Conservation (phyloP, 129 eudicot species). For the Escallonia rubra region DNA sequence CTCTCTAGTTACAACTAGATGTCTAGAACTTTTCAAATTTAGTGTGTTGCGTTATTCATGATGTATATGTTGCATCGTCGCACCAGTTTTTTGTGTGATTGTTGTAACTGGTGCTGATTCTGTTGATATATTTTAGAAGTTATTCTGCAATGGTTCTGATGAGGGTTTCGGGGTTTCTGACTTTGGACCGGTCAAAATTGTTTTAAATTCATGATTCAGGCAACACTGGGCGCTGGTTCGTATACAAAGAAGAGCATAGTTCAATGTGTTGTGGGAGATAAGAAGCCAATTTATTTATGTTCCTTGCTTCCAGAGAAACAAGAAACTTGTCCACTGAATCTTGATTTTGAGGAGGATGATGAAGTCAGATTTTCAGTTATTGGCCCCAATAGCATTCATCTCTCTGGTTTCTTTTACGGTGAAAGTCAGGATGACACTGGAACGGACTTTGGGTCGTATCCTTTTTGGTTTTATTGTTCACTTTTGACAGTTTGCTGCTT, state of each 20-base stretch:
- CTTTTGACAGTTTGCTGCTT: neutral
- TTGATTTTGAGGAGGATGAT: slow-evolving; percentile 84
- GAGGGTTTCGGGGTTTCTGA: no score
- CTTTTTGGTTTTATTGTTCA: slow-evolving; percentile 23
- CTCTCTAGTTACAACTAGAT: no score
- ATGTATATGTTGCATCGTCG: no score
- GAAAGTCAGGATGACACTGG: slow-evolving; percentile 36
- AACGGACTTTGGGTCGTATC: slow-evolving; percentile 68
- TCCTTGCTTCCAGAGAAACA: slow-evolving; percentile 67
- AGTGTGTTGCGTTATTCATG: no score
- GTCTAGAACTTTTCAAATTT: no score
- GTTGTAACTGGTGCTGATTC: no score
- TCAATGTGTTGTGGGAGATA: slow-evolving; percentile 78
- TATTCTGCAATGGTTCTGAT: no score
- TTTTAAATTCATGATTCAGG: slow-evolving; percentile 34
- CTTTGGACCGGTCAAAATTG: no score
- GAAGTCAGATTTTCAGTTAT: slow-evolving; percentile 73
- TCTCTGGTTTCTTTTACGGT: slow-evolving; percentile 79
- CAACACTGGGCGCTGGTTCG: slow-evolving; percentile 60
- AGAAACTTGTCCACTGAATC: slow-evolving; percentile 72
- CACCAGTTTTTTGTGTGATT: no score
- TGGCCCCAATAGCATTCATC: slow-evolving; percentile 82
- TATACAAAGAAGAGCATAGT: slow-evolving; percentile 65
- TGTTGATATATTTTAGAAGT: no score
- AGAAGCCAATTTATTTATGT: slow-evolving; percentile 64